phyloP scores from a whole-genome alignment of 2,329 filamentous ascomycete species.

The Fusarium tjaetaba region DNA sequence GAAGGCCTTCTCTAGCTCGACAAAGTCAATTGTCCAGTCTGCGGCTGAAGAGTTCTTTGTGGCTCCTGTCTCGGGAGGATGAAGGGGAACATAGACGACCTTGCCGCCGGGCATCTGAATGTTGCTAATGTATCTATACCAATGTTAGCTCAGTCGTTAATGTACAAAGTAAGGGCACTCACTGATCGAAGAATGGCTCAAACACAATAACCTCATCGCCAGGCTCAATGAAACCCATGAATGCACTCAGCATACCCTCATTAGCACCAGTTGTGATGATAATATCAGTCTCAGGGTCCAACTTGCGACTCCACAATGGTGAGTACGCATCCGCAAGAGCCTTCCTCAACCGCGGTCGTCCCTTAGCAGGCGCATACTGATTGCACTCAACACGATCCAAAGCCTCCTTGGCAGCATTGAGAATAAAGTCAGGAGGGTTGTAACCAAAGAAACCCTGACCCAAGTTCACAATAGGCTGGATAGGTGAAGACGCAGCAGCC shows the following conservation, averaged over 20 bases:
- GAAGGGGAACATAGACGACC: conserved; percentile 94
- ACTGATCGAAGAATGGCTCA: conserved; percentile 99
- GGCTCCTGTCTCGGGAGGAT: conserved; percentile 84
- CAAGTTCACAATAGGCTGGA: conserved; percentile 72
- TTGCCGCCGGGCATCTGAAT: conserved; percentile 98
- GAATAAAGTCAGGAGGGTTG: conserved; percentile 90
- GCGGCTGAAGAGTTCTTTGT: conserved; percentile 83
- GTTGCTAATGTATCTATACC: conserved; percentile 79
- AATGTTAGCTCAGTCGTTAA: no score
- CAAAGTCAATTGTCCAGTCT: conserved; percentile 89
- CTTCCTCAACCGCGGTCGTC: conserved; percentile 89
- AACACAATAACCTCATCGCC: conserved; percentile 98
- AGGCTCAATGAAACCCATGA: conserved; percentile 95
- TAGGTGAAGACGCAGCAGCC: conserved; percentile 69
- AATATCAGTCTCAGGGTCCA: conserved; percentile 92
- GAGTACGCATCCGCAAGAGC: conserved; percentile 94
- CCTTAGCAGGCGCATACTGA: conserved; percentile 97
- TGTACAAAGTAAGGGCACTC: no score
- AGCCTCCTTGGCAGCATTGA: conserved; percentile 90
- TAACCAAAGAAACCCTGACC: conserved; percentile 85
- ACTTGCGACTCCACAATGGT: conserved; percentile 81
- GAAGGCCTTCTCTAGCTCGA: conserved; percentile 82
- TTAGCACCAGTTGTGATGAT: conserved; percentile 94
- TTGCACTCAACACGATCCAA: conserved; percentile 95
- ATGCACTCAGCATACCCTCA: conserved; percentile 94